Evolutionary conservation across 23 red algal species (phyloP).

Genomic region (Gracilaria caudata): DNA sequence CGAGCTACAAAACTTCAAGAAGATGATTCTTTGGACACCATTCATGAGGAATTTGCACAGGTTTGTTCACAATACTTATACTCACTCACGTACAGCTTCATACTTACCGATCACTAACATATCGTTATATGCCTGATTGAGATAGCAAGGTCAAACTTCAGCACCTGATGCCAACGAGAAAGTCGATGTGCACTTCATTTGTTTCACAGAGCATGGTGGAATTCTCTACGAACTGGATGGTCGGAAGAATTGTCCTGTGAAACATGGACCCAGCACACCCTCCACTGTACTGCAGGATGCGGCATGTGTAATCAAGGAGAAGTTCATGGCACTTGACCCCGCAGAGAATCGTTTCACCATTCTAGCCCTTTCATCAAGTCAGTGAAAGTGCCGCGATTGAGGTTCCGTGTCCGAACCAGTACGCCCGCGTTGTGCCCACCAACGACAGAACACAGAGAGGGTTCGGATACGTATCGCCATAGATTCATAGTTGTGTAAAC

Average conservation of each 20-base stretch:
- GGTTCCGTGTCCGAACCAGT: neutral
- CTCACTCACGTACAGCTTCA: neutral
- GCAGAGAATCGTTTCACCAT: constrained; percentile 88
- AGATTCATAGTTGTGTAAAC: no score
- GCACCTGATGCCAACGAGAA: constrained; percentile 72
- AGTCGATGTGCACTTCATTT: constrained; percentile 90
- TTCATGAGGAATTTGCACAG: constrained; percentile 68
- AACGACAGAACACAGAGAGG: no score
- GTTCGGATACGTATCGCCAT: no score
- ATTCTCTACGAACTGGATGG: constrained; percentile 88
- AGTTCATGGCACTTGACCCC: constrained; percentile 85
- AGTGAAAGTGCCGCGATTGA: neutral
- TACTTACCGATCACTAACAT: neutral
- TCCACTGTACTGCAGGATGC: constrained; percentile 65
- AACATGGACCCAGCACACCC: constrained; percentile 46
- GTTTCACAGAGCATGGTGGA: constrained; percentile 63
- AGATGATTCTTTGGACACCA: constrained; percentile 64
- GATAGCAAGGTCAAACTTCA: constrained; percentile 78
- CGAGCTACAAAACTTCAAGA: constrained; percentile 78
- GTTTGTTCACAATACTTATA: neutral
- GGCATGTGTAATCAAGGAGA: constrained; percentile 53
- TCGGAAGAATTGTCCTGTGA: constrained; percentile 70
- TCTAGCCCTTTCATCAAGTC: constrained; percentile 45
- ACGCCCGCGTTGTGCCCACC: no score
- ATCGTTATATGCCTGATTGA: neutral